Evolutionary conservation across 208 protist species (phyloP).

Genomic region (Leishmania mexicana): DNA sequence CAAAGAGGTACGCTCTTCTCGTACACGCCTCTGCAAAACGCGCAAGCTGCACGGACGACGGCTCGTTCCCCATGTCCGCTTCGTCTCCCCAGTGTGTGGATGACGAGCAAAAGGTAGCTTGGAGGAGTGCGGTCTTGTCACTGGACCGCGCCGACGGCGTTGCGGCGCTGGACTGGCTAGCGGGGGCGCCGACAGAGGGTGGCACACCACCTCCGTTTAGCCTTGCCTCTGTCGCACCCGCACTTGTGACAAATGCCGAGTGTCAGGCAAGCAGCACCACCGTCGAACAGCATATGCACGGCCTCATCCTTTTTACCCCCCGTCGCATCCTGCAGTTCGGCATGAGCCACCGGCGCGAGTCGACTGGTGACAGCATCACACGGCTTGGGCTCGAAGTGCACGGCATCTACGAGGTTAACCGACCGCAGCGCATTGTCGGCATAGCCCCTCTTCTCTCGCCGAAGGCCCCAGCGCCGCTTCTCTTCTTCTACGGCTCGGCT

Average conservation of each 20-base stretch:
- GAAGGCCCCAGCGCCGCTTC: background rate
- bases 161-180: constrained; percentile 21
- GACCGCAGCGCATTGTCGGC: constrained; percentile 9
- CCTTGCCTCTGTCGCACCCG: background rate
- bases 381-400: background rate
- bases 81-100: background rate
- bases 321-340: constrained; percentile 6
- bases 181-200: background rate
- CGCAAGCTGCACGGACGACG: background rate
- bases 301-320: constrained; percentile 9
- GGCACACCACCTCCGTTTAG: background rate
- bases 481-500: constrained; percentile 12
- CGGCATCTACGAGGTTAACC: constrained; percentile 4
- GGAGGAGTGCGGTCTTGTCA: constrained; percentile 20
- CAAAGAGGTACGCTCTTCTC: background rate
- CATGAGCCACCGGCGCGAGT: background rate
- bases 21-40: background rate
- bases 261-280: background rate
- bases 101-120: background rate
- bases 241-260: too few species aligned
- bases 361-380: background rate
- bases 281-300: background rate
- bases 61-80: background rate
- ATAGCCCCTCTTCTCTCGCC: background rate
- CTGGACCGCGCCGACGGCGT: constrained; percentile 10